These are phyloP conservation scores for Cryptosporidium tyzzeri DNA, from an alignment of 169 alveolate species.

Conservation along the genomic window DNA sequence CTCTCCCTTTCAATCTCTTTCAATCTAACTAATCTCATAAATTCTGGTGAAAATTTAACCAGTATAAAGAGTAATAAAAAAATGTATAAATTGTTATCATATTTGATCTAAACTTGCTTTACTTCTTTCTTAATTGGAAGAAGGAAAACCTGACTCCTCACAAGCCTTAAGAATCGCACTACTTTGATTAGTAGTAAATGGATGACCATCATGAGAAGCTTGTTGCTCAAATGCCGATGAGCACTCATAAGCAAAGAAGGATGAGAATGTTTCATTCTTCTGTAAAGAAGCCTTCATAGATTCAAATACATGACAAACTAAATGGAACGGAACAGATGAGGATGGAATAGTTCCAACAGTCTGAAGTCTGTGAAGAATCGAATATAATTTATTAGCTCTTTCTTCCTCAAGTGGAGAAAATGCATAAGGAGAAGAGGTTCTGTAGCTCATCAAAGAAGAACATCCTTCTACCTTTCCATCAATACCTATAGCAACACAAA, in stretches of 20 bases:
- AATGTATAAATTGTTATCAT: background rate
- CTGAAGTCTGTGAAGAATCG: background rate
- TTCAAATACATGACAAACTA: conserved; percentile 63
- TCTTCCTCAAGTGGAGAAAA: conserved; percentile 26
- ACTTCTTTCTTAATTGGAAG: background rate
- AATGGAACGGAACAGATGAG: conserved; percentile 7
- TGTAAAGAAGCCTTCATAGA: conserved; percentile 51
- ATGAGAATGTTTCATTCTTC: conserved; percentile 29
- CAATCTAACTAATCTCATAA: too few relatives aligned
- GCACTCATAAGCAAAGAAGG: conserved; percentile 63
- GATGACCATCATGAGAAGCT: conserved; percentile 36
- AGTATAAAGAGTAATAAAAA: background rate
- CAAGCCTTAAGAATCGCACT: conserved; percentile 45
- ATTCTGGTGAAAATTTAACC: background rate
- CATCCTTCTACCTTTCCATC: conserved; percentile 51
- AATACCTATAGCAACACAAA: conserved; percentile 59
- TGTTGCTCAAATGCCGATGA: conserved; percentile 73
- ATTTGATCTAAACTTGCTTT: background rate
- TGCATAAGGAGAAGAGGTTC: conserved; percentile 31
- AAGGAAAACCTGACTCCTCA: conserved; percentile 50
- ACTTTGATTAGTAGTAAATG: conserved; percentile 13
- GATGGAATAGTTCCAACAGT: conserved; percentile 1
- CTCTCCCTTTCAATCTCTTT: too few relatives aligned
- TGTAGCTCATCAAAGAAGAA: conserved; percentile 45
- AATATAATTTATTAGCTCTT: conserved; percentile 28